Evolutionary conservation across 2,329 filamentous ascomycete genomes (phyloP), one percentile per base, ranked within the genome.

Genomic region (Lasiodiplodia sp.): DNA sequence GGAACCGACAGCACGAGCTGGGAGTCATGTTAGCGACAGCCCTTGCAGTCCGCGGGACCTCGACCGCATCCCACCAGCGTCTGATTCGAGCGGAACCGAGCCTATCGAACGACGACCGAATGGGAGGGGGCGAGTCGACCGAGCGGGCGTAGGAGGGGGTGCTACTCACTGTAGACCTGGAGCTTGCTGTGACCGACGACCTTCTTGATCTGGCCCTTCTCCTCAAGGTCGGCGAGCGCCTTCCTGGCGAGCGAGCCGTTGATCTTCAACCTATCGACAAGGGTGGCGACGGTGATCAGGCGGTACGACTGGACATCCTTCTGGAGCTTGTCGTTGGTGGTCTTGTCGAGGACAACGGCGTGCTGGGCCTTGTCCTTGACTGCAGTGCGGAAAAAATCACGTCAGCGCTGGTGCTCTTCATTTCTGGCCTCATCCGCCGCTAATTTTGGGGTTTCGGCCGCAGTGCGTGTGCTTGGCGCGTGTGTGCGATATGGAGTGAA

Each of bases 301-400:
- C 96, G 94, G 92, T 98, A 99, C 74, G 96, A 97, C 87, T 98
- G 96, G 80, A 99, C 96, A 90, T 99, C 96, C 90, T 99, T 99
- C 90, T 97, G 92, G 85, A 99, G 94, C 89, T 96, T 97, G 87
- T 99, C 96, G 77, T 92, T 92, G 82, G 92, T 97, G 86, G 88
- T 83, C 91, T 99, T 99, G 89, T 99, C 96, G 87, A 99, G 93
- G 82, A 98, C 89, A 86, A 99, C 96, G 85, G 92, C 93, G 90
- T 99, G 96, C 85, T 98, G 92, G 86, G 96, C 95, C 94, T 99
- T 99, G 91, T 99, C 96, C 96, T 99, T 99, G 89, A 99, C 96
- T 94, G 84, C 87, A 74, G 25, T 68, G 70, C 72, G 66, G 57
- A 16, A 49, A 62, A 37, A 40, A n/a, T 21, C 37, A 72, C 70